A percentile compares a stretch with the other conserved stretches of the same genome.
These are phyloP conservation scores for Apophysomyces elegans DNA, from an alignment of 371 early-diverging fungal genomes.

Conservation along the genomic window DNA sequence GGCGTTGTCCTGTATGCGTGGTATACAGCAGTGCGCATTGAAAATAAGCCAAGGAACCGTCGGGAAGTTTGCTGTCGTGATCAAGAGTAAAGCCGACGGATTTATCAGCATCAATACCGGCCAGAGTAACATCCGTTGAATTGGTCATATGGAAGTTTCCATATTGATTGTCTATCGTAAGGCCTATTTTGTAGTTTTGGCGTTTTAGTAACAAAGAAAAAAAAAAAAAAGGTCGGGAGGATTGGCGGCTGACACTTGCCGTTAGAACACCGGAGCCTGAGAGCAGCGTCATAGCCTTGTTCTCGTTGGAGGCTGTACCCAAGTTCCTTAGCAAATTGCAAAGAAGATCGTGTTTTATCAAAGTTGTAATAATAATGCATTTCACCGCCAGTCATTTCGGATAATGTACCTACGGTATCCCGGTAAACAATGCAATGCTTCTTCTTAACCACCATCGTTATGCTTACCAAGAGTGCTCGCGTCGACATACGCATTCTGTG, in stretches of 20 bases:
- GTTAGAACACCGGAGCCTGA: conserved; percentile 91
- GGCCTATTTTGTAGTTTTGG: conserved; percentile 44
- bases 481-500: conserved; percentile 81
- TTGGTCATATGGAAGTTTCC: conserved; percentile 95
- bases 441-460: not conserved
- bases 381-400: conserved; percentile 91
- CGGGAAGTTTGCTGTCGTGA: conserved; percentile 89
- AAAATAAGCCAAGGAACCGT: conserved; percentile 78
- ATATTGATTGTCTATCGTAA: conserved; percentile 83
- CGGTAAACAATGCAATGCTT: conserved; percentile 12
- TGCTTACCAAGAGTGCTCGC: conserved; percentile 76
- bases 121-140: conserved; percentile 90
- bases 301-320: conserved; percentile 65
- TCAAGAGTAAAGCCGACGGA: conserved; percentile 81
- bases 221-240: not conserved
- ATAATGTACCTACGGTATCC: conserved; percentile 59
- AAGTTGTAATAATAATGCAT: conserved; percentile 81
- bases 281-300: conserved; percentile 87
- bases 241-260: conserved; percentile 42
- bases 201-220: not conserved
- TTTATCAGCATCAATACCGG: conserved; percentile 84
- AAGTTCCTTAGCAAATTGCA: conserved; percentile 71
- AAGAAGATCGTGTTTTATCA: conserved; percentile 66
- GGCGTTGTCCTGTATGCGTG: conserved; percentile 83
- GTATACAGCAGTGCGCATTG: conserved; percentile 95